These are phyloP conservation scores for Phytophthora citrophthora DNA, from an alignment of 352 stramenopile species.

Conservation along the genomic window DNA sequence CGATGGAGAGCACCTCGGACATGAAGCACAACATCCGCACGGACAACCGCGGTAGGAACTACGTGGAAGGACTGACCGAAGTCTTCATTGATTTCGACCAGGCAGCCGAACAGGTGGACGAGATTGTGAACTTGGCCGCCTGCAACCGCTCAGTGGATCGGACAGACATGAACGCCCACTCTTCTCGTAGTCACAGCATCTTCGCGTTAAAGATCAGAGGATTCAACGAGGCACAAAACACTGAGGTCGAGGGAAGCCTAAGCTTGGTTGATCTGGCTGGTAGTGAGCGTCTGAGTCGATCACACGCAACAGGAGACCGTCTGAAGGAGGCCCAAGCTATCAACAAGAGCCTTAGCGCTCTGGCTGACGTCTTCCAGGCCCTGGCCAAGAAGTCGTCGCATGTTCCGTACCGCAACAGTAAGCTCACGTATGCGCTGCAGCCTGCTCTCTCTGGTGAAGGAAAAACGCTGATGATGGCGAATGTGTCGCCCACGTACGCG, in stretches of 20 bases:
- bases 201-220: conserved; percentile 96
- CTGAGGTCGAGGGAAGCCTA: conserved; percentile 92
- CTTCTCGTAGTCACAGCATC: conserved; percentile 97
- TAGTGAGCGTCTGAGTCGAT: conserved; percentile 96
- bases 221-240: conserved; percentile 89
- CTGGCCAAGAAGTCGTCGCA: conserved; percentile 96
- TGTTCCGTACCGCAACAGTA: conserved; percentile 98
- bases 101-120: conserved; percentile 88
- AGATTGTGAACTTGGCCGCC: conserved; percentile 90
- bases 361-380: conserved; percentile 99
- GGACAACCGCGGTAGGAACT: conserved; percentile 82
- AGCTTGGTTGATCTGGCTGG: conserved; percentile 95
- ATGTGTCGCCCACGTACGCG: conserved; percentile 95
- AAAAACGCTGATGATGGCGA: conserved; percentile 99
- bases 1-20: conserved; percentile 43
- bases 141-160: conserved; percentile 95
- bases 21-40: conserved; percentile 86
- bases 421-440: conserved; percentile 99
- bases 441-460: conserved; percentile 98
- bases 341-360: conserved; percentile 98
- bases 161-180: conserved; percentile 99
- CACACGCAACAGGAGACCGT: conserved; percentile 88
- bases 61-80: conserved; percentile 90
- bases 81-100: conserved; percentile 76
- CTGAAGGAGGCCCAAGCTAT: conserved; percentile 98